Evolutionary conservation across 2,329 filamentous ascomycete species (phyloP).

Genomic region (Clonostachys rosea): DNA sequence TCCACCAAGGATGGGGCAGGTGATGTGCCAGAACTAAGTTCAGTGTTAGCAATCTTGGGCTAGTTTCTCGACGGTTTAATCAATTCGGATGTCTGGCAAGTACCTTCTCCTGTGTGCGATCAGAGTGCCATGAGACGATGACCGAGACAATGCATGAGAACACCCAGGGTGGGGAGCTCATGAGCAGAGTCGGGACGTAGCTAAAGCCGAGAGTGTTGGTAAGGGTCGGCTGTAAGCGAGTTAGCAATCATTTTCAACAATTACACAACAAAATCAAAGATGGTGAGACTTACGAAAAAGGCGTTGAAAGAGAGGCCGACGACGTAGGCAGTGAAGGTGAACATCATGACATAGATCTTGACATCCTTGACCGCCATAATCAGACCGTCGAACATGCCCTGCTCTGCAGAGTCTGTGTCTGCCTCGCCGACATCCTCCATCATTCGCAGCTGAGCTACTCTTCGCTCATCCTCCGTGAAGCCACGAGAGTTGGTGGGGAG

Average conservation of each 20-base stretch:
- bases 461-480: conserved; percentile 53
- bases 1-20: conserved; percentile 45
- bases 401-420: conserved; percentile 42
- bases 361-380: conserved; percentile 54
- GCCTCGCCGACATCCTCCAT: conserved; percentile 53
- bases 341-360: conserved; percentile 61
- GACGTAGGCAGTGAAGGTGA: conserved; percentile 57
- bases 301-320: conserved; percentile 54
- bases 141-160: conserved; percentile 55
- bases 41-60: neutral
- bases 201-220: conserved; percentile 47
- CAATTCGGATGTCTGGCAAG: conserved; percentile 11
- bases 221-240: conserved; percentile 35
- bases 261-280: too few species aligned
- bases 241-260: neutral
- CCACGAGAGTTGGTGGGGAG: conserved; percentile 51
- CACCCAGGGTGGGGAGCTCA: conserved; percentile 54
- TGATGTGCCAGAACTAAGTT: conserved; percentile 47
- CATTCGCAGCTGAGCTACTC: conserved; percentile 50
- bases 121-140: conserved; percentile 49
- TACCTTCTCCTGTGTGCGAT: conserved; percentile 47
- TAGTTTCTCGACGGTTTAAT: neutral
- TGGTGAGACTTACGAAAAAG: conserved; percentile 39
- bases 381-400: conserved; percentile 46
- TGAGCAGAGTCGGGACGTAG: conserved; percentile 47